A percentile compares a stretch with the other conserved stretches of the same genome.
These are phyloP conservation scores for Penicillium malachiteum DNA, from an alignment of 495 filamentous ascomycete genomes.

Conservation along the genomic window DNA sequence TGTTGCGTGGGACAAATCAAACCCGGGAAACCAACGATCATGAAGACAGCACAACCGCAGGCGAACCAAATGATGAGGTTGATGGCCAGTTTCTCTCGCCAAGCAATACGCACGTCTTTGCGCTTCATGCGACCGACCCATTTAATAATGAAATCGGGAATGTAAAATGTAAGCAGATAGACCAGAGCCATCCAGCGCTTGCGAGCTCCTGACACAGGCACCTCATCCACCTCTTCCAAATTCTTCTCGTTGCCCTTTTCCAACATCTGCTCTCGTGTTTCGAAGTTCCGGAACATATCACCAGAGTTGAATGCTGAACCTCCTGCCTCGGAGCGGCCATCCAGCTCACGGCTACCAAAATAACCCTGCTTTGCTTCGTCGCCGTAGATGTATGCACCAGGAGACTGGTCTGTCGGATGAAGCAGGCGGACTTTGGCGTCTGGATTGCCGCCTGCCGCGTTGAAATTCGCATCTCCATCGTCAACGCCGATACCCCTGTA, in stretches of 20 bases:
- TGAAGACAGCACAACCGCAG: conserved; percentile 78
- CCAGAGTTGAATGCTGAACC: conserved; percentile 84
- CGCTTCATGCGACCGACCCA: conserved; percentile 81
- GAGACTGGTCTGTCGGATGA: conserved; percentile 54
- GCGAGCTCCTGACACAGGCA: conserved; percentile 72
- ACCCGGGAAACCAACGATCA: conserved; percentile 81
- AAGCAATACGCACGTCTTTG: conserved; percentile 89
- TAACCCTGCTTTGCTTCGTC: conserved; percentile 75
- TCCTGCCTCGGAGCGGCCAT: conserved; percentile 85
- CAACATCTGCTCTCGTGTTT: conserved; percentile 85
- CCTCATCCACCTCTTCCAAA: conserved; percentile 85
- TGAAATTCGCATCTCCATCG: conserved; percentile 43
- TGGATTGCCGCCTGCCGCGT: conserved; percentile 47
- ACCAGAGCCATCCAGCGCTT: conserved; percentile 92
- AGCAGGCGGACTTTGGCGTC: conserved; percentile 73
- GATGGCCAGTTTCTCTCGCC: conserved; percentile 97
- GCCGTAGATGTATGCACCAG: conserved; percentile 63
- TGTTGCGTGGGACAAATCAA: conserved; percentile 90
- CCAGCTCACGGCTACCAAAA: conserved; percentile 79
- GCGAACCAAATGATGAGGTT: conserved; percentile 95
- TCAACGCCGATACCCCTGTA: conserved; percentile 52
- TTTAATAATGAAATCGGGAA: conserved; percentile 83
- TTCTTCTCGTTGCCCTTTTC: conserved; percentile 92
- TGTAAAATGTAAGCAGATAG: conserved; percentile 77
- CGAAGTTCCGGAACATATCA: conserved; percentile 98